These are phyloP conservation scores for Ormosia emarginata DNA, from an alignment of 306 rosid genomes.

Conservation along the genomic window DNA sequence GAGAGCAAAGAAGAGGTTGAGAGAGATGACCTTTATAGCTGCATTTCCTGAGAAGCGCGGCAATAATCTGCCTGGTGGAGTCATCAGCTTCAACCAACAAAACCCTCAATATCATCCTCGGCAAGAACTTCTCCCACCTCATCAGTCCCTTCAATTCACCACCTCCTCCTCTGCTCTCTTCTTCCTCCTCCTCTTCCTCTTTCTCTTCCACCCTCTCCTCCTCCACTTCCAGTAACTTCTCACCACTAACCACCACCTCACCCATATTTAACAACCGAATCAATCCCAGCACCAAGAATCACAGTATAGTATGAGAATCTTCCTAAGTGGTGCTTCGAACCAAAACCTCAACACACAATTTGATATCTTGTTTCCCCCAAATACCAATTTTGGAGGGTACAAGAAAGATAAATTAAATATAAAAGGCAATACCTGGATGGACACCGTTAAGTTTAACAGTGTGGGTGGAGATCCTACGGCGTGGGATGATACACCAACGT, in stretches of 20 bases:
- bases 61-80: constrained; percentile 85
- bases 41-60: constrained; percentile 93
- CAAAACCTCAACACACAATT: constrained; percentile 2
- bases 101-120: constrained; percentile 67
- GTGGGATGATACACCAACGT: not conserved
- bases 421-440: not conserved
- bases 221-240: constrained; percentile 32
- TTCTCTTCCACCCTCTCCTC: not conserved
- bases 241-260: constrained; percentile 47
- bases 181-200: not conserved
- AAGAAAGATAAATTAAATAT: not conserved
- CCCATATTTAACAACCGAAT: constrained; percentile 44
- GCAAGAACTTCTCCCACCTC: constrained; percentile 79
- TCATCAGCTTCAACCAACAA: constrained; percentile 92
- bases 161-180: constrained; percentile 22
- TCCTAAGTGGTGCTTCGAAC: not conserved
- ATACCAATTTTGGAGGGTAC: not conserved
- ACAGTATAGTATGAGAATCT: constrained; percentile 7
- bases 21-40: constrained; percentile 63
- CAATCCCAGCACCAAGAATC: not conserved
- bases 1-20: not conserved
- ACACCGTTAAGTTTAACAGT: constrained; percentile 7
- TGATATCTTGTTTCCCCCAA: not conserved
- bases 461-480: constrained; percentile 42
- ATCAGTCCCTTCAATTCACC: constrained; percentile 44